Conservation (phyloP, 441 rosid genomes). For the Adansonia gregorii region DNA sequence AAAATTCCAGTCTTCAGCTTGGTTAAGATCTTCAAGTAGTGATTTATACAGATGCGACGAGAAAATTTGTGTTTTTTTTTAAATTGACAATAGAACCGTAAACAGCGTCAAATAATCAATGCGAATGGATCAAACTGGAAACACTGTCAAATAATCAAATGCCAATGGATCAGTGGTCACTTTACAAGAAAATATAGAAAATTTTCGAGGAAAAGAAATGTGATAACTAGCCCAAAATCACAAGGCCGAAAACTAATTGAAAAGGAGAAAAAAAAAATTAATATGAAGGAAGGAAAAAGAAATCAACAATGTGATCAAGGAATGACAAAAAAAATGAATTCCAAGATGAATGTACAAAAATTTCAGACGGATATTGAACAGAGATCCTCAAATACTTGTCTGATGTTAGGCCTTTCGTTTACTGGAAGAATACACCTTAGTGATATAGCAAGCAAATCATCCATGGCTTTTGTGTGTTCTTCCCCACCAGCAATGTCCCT, state of each 20-base stretch:
- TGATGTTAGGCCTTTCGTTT: constrained; percentile 89
- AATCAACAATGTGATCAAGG: constrained; percentile 49
- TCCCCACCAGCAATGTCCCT: constrained; percentile 85
- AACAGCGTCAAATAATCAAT: too few relatives aligned
- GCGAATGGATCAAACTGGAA: constrained; percentile 42
- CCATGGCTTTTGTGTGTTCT: constrained; percentile 83
- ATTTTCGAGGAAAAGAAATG: constrained; percentile 26
- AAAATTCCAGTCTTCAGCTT: background rate
- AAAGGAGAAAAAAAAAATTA: constrained; percentile 14
- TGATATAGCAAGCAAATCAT: constrained; percentile 80
- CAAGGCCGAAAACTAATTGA: constrained; percentile 56
- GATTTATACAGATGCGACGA: background rate
- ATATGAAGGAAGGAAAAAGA: constrained; percentile 9
- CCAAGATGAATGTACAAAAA: constrained; percentile 77
- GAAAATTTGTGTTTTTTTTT: constrained; percentile 18
- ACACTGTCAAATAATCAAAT: constrained; percentile 57
- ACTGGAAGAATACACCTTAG: constrained; percentile 83
- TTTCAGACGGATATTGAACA: constrained; percentile 69
- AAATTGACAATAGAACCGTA: too few relatives aligned
- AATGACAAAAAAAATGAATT: constrained; percentile 46
- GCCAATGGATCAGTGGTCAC: constrained; percentile 48
- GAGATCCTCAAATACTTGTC: constrained; percentile 77
- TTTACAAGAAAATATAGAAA: constrained; percentile 57
- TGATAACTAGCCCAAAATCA: constrained; percentile 52
- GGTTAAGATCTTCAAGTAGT: background rate